Base-by-base conservation (phyloP, 768 basidiomycete genomes). In the Stropharia rugosoannulata region DNA sequence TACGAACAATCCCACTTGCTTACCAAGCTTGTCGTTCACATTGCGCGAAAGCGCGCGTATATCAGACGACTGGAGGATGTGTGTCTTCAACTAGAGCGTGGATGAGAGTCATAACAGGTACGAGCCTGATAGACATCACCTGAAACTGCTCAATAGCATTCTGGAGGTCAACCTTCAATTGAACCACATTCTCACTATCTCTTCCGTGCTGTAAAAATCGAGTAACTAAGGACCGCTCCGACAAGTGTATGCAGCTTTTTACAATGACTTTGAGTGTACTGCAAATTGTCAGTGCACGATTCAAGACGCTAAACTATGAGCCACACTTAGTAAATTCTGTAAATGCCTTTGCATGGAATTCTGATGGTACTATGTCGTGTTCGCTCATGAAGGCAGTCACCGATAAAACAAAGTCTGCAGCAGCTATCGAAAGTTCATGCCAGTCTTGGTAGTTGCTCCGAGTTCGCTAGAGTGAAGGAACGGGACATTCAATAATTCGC, bases 181-280 rank as follows among this genome's bases (percentile, higher is more conserved):
- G 18, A 12, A 49, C n/a, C 35, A 49, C 35, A 16, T 32, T 49
- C 35, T 49, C 47, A 8, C 35, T 49, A 37, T 49, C 47, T 49
- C 47, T 49, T 49, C 47, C 47, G 35, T 49, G 47, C 10, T 49
- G 47, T n/a, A 49, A 22, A 18, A 49, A 49, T 0, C 47, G 47
- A 36, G 47, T 36, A 16, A 49, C 35, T 19, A 49, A 5, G 38
- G 47, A 49, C 16, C 35, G 35, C 16, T 49, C 27, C 19, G 47
- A 32, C 35, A 49, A 11, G 9, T 9, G 29, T 15, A 37, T 49
- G 35, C 47, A 49, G n/a, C 25, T 36, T 37, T 37, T 37, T 4
- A 49, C 47, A 11, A 49, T 49, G 3, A 13, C 32, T 18, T 22
- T 49, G 35, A 49, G n/a, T 16, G 38, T 29, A 13, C 47, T 32